These are phyloP conservation scores for Mrakia blollopis DNA, from an alignment of 768 basidiomycete species.

Conservation along the genomic window DNA sequence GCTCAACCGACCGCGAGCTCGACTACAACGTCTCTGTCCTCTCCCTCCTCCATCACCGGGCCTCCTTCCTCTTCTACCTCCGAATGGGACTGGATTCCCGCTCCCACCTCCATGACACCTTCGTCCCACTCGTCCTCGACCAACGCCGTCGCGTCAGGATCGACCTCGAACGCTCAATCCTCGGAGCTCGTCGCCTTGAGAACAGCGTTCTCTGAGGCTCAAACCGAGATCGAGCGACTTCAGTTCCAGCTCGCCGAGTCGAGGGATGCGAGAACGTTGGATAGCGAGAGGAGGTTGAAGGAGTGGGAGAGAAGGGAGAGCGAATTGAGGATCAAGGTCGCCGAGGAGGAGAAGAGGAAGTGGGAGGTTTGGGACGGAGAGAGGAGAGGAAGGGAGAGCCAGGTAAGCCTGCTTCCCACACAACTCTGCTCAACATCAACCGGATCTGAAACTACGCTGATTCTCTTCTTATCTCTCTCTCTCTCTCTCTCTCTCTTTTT, in stretches of 20 bases:
- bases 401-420: background rate
- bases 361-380: constrained; percentile 21
- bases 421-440: background rate
- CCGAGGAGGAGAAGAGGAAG: constrained; percentile 11
- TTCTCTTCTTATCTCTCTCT: too few relatives aligned
- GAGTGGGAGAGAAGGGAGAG: constrained; percentile 11
- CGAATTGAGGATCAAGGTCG: background rate
- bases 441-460: too few relatives aligned
- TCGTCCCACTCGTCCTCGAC: background rate
- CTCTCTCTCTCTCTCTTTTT: too few relatives aligned
- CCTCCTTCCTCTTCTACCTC: background rate
- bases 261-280: background rate
- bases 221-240: background rate
- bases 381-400: background rate
- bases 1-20: background rate
- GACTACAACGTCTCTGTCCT: background rate
- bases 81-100: constrained; percentile 2
- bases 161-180: background rate
- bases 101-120: background rate
- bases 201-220: background rate
- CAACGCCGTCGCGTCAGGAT: constrained; percentile 8
- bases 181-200: background rate
- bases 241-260: constrained; percentile 11
- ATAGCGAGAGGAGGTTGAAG: background rate
- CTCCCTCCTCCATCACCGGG: background rate